These are phyloP conservation scores for Mycena sp. DNA, from an alignment of 1,284 basidiomycete genomes.

Conservation along the genomic window DNA sequence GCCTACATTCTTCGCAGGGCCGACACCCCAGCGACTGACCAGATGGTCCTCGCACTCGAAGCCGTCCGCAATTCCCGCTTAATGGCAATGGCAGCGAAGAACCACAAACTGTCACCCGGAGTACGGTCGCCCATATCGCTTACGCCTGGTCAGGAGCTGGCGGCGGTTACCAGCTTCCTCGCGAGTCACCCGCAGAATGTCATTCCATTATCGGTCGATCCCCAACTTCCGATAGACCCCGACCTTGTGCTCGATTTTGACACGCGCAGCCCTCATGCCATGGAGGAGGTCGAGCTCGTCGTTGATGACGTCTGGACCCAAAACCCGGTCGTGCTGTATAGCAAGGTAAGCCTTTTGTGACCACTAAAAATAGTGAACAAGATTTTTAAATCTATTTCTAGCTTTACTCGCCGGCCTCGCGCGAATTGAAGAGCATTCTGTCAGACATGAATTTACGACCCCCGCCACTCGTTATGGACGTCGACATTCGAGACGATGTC, in stretches of 20 bases:
- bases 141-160: constrained; percentile 73
- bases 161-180: constrained; percentile 81
- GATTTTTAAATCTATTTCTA: constrained; percentile 37
- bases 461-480: constrained; percentile 75
- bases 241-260: constrained; percentile 87
- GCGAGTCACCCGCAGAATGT: constrained; percentile 83
- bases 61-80: constrained; percentile 42
- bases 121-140: constrained; percentile 53
- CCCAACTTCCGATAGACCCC: constrained; percentile 74
- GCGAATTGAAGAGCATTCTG: constrained; percentile 75
- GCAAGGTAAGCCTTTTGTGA: constrained; percentile 61
- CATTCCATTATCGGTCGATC: constrained; percentile 75
- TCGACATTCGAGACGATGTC: constrained; percentile 68
- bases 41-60: constrained; percentile 45
- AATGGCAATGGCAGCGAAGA: constrained; percentile 29
- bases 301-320: constrained; percentile 73
- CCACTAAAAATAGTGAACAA: constrained; percentile 1
- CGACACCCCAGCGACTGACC: constrained; percentile 39
- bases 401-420: constrained; percentile 69
- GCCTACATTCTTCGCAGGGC: constrained; percentile 46
- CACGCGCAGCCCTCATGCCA: constrained; percentile 63
- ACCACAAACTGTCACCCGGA: constrained; percentile 40
- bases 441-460: constrained; percentile 70
- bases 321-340: constrained; percentile 83
- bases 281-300: constrained; percentile 64